Evolutionary conservation across 441 rosid species (phyloP).

Genomic region (Jatropha podagrica): DNA sequence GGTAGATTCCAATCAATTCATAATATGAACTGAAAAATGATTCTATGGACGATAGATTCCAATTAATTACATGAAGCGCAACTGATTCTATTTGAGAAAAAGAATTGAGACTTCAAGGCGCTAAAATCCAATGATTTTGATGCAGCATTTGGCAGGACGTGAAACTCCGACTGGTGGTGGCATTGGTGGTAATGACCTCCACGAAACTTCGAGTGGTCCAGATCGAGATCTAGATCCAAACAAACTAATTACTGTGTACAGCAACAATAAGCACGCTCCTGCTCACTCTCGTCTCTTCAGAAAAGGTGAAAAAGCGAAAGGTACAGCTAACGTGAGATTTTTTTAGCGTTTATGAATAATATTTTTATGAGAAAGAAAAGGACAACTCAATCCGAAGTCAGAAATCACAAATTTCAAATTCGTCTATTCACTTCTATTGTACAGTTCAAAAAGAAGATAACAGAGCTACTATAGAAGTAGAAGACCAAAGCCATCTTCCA

Average conservation of each 20-base stretch:
- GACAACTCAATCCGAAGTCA: slow-evolving; percentile 13
- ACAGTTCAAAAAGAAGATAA: slow-evolving; percentile 56
- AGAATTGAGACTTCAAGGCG: not conserved
- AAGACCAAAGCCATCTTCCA: slow-evolving; percentile 45
- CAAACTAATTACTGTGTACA: slow-evolving; percentile 42
- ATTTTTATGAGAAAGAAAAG: slow-evolving; percentile 16
- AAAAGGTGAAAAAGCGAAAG: slow-evolving; percentile 66
- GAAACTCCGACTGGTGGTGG: slow-evolving; percentile 24
- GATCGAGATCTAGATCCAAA: slow-evolving; percentile 69
- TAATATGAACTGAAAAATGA: not conserved
- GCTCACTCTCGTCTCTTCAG: slow-evolving; percentile 49
- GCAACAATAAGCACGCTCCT: slow-evolving; percentile 29
- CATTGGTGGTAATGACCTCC: slow-evolving; percentile 36
- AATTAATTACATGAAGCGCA: not conserved
- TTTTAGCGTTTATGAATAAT: not conserved
- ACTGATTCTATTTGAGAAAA: slow-evolving; percentile 12
- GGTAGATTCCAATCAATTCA: no score
- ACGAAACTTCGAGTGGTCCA: slow-evolving; percentile 56
- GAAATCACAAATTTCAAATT: slow-evolving; percentile 27
- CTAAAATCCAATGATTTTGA: slow-evolving; percentile 14
- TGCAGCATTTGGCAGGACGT: slow-evolving; percentile 65
- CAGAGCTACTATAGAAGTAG: slow-evolving; percentile 20
- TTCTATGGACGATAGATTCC: not conserved
- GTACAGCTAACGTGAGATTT: slow-evolving; percentile 29
- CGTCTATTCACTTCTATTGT: slow-evolving; percentile 24